Evolutionary conservation across 2,329 filamentous ascomycete species (phyloP).

Genomic region (Diaporthe australafricana): DNA sequence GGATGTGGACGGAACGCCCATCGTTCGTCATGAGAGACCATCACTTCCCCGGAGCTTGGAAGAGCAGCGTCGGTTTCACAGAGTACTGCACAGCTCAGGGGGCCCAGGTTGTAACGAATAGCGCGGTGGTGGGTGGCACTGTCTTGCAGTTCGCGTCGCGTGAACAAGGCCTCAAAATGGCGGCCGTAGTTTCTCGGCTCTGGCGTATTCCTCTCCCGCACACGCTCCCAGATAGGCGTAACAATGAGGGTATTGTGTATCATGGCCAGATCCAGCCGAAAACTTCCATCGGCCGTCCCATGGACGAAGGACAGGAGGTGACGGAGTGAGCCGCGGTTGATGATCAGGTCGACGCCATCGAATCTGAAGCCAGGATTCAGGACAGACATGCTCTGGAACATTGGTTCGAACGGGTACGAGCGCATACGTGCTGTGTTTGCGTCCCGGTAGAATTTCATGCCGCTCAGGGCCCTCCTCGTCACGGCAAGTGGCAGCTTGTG

Average conservation of each 20-base stretch:
- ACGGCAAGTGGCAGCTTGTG: constrained; percentile 4
- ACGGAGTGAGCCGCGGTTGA: constrained; percentile 44
- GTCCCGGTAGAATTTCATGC: constrained; percentile 12
- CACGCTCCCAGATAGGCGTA: constrained; percentile 22
- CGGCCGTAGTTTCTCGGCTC: not conserved
- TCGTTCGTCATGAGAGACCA: not conserved
- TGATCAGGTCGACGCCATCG: constrained; percentile 45
- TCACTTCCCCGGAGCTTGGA: not conserved
- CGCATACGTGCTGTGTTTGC: constrained; percentile 33
- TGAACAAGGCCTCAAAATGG: constrained; percentile 31
- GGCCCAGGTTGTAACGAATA: constrained; percentile 31
- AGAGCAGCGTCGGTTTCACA: constrained; percentile 29
- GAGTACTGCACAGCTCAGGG: constrained; percentile 31
- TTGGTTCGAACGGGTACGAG: constrained; percentile 43
- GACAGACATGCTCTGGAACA: constrained; percentile 43
- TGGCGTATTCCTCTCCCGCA: not conserved
- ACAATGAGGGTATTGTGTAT: constrained; percentile 32
- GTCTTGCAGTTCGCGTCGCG: not conserved
- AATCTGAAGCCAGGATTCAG: constrained; percentile 43
- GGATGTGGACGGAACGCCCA: not conserved
- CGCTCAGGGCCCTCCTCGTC: not conserved
- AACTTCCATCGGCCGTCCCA: not conserved
- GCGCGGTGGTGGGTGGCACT: constrained; percentile 30
- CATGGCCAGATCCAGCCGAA: constrained; percentile 31
- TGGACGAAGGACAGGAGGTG: constrained; percentile 42